phyloP scores from a whole-genome alignment of 2,329 filamentous ascomycete species.

The Alternaria incomplexa region DNA sequence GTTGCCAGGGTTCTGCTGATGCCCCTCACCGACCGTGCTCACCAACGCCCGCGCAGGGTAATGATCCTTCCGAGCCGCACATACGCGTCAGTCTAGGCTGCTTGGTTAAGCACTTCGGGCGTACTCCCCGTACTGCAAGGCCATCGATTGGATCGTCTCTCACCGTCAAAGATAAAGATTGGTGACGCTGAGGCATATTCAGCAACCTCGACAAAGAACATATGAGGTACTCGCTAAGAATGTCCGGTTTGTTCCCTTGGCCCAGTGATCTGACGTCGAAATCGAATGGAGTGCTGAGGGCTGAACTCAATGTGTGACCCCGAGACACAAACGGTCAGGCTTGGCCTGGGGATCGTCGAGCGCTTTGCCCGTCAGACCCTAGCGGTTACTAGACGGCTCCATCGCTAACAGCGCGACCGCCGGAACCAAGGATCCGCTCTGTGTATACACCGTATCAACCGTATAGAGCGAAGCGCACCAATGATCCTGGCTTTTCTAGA shows the following conservation, averaged over 20 bases:
- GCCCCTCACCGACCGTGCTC: background rate
- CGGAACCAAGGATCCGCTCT: constrained; percentile 7
- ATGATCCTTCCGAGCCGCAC: background rate
- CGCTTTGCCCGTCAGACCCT: constrained; percentile 6
- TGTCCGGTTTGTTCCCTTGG: background rate
- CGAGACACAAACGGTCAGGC: background rate
- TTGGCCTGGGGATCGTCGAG: constrained; percentile 13
- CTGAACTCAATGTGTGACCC: background rate
- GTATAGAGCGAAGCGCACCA: background rate
- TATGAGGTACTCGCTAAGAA: background rate
- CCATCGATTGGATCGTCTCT: background rate
- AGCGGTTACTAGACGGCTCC: background rate
- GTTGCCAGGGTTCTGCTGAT: background rate
- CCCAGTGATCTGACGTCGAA: background rate
- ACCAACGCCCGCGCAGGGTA: background rate
- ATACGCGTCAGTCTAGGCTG: background rate
- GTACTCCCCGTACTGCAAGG: background rate
- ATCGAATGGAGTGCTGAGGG: background rate
- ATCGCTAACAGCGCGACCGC: constrained; percentile 12
- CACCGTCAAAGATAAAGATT: background rate
- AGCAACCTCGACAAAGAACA: background rate
- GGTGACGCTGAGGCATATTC: background rate
- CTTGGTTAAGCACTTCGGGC: background rate
- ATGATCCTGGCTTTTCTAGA: background rate
- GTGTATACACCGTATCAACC: constrained; percentile 6